phyloP scores from a whole-genome alignment of 495 filamentous ascomycete genomes.

The Lentithecium fluviatile region DNA sequence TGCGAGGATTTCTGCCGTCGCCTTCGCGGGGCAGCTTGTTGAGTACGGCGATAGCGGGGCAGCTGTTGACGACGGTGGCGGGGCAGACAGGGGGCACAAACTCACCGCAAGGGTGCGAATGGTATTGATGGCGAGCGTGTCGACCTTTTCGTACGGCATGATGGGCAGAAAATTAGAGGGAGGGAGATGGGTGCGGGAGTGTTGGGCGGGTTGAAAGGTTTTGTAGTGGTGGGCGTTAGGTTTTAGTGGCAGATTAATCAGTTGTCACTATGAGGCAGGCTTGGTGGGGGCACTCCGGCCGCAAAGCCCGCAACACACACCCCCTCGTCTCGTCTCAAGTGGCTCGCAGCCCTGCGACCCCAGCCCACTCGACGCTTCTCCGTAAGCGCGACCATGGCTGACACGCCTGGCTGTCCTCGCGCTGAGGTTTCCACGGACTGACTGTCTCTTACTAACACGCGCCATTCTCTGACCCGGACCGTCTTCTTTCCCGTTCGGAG shows the following conservation, averaged over 20 bases:
- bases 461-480: no score
- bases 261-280: neutral
- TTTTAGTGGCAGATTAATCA: conserved; percentile 9
- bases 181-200: conserved; percentile 1
- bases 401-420: no score
- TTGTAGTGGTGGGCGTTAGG: conserved; percentile 9
- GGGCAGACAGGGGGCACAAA: conserved; percentile 5
- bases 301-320: neutral
- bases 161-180: conserved; percentile 48
- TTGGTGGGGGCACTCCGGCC: conserved; percentile 11
- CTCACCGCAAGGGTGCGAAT: conserved; percentile 93
- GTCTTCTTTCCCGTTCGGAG: no score
- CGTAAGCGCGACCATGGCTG: neutral
- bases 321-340: no score
- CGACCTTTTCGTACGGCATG: conserved; percentile 86
- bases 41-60: conserved; percentile 45
- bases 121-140: conserved; percentile 93
- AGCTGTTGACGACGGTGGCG: conserved; percentile 34
- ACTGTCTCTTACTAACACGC: no score
- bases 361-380: neutral
- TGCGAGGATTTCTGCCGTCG: conserved; percentile 14
- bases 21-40: conserved; percentile 1
- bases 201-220: conserved; percentile 14
- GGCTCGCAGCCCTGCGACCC: no score
- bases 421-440: no score